Evolutionary conservation across 345 rosid genomes (phyloP).

Genomic region (Gossypium herbaceum): DNA sequence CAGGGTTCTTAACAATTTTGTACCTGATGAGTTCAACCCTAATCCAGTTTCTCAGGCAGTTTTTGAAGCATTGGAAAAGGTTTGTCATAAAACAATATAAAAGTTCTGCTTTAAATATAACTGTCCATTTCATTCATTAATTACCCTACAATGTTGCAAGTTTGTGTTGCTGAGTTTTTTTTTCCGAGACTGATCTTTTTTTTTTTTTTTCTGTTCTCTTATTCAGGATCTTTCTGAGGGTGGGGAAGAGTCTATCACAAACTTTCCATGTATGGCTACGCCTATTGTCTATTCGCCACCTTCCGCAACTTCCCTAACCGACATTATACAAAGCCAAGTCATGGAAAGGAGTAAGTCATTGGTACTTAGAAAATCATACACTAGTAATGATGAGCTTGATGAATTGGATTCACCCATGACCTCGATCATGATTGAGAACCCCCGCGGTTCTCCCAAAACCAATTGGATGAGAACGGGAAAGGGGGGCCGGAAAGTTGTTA

Average conservation of each 20-base stretch:
- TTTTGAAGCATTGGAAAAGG: constrained; percentile 70
- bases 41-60: constrained; percentile 61
- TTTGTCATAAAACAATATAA: constrained; percentile 24
- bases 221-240: constrained; percentile 45
- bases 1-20: constrained; percentile 67
- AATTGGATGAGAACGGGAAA: constrained; percentile 45
- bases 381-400: constrained; percentile 86
- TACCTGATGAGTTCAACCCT: constrained; percentile 88
- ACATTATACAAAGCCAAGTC: constrained; percentile 43
- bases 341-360: constrained; percentile 51
- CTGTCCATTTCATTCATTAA: not conserved
- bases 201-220: not conserved
- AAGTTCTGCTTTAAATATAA: not conserved
- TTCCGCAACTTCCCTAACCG: constrained; percentile 39
- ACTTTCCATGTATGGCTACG: constrained; percentile 57
- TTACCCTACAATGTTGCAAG: constrained; percentile 1
- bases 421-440: constrained; percentile 44
- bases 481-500: constrained; percentile 47
- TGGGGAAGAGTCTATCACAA: constrained; percentile 38
- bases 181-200: not conserved
- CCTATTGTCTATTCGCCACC: constrained; percentile 64
- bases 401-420: constrained; percentile 69
- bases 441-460: constrained; percentile 36
- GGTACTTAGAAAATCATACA: constrained; percentile 58
- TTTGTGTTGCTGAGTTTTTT: not conserved